A percentile compares a stretch with the other conserved stretches of the same genome.
phyloP scores from a whole-genome alignment of 1,284 basidiomycete species.

The Ceratobasidium sp. region DNA sequence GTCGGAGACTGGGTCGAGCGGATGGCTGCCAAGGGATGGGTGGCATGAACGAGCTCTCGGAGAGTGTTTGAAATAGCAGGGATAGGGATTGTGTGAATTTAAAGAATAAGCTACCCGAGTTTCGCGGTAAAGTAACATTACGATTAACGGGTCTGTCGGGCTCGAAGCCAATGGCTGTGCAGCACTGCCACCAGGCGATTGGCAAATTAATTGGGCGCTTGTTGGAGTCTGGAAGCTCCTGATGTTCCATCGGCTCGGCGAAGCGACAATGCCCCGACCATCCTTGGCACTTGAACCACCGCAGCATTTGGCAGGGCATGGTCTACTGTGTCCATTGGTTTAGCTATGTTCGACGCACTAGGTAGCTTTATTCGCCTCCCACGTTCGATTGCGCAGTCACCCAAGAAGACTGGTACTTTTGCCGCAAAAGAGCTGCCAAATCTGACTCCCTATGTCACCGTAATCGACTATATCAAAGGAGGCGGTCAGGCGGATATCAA shows the following conservation, averaged over 20 bases:
- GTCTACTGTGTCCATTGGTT: neutral
- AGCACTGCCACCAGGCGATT: neutral
- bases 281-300: neutral
- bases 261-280: neutral
- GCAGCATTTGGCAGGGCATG: neutral
- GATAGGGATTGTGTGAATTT: too few species aligned
- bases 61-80: too few species aligned
- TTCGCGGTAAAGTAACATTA: too few species aligned
- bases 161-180: neutral
- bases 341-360: neutral
- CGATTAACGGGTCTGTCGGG: too few species aligned
- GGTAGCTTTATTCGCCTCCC: neutral
- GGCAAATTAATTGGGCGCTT: neutral
- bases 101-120: too few species aligned
- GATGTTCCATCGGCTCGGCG: neutral
- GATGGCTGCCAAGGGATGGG: neutral
- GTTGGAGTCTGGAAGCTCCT: neutral
- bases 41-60: too few species aligned
- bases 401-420: neutral
- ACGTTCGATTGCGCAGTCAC: neutral
- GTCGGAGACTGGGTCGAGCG: conserved; percentile 43
- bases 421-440: neutral
- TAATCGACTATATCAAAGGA: conserved; percentile 14
- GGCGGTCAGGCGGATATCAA: conserved; percentile 25
- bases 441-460: conserved; percentile 2